Conservation (phyloP, 805 yeast species). For the Kluyveromyces aestuarii region DNA sequence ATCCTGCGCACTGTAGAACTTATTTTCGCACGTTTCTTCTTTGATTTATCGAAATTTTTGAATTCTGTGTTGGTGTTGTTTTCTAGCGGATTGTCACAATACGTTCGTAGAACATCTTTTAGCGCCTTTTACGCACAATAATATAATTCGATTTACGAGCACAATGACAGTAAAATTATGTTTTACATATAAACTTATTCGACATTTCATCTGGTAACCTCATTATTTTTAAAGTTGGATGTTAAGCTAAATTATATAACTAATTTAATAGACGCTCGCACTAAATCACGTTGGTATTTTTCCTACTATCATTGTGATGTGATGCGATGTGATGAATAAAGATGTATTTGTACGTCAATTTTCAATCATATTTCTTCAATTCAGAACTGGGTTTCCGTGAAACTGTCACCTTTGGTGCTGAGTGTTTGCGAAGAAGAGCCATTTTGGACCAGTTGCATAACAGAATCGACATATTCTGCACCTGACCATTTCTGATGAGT, state of each 20-base stretch:
- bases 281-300: no score
- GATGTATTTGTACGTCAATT: no score
- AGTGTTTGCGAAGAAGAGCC: constrained; percentile 36
- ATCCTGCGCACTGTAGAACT: neutral
- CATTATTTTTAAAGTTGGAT: no score
- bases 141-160: no score
- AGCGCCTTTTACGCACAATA: neutral
- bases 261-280: no score
- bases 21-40: neutral
- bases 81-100: no score
- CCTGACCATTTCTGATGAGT: constrained; percentile 61
- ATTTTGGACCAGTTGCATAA: constrained; percentile 33
- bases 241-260: no score
- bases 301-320: no score
- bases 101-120: neutral
- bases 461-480: constrained; percentile 42
- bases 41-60: neutral
- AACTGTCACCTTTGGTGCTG: constrained; percentile 34
- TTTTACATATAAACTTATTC: no score
- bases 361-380: neutral
- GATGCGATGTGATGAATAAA: neutral
- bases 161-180: no score
- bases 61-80: neutral
- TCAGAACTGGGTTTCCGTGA: constrained; percentile 32
- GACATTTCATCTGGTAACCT: no score